Evolutionary conservation across 805 yeast species (phyloP), one percentile per base, ranked within the genome.

Genomic region (Pichia eremophila): DNA sequence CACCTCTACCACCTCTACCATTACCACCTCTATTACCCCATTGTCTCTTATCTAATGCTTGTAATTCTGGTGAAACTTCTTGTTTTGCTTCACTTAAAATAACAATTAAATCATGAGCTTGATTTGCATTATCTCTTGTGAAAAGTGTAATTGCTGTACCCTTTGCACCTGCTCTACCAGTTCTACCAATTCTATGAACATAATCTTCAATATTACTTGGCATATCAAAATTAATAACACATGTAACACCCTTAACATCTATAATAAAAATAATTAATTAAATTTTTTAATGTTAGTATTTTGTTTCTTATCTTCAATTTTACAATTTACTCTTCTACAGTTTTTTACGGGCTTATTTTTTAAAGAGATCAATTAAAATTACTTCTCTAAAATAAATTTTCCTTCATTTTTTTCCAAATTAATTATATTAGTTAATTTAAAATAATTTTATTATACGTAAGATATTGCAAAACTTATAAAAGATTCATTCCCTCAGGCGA

Each of bases 121-220:
- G 78, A 71, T 84, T 80, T 59, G 87, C 73, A 75, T 89, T 87
- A 56, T 75, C 90, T 55, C 80, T 85, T 50, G 97, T 88, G 78
- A 93, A 93, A 68, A 91, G 80, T 9, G 98, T 87, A 56, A 89
- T 79, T 47, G 99, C 97, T 53, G 93, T 90, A 78, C 99, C 99
- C 53, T 77, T 75, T 53, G 89, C 82, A 68, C 98, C 98, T 57
- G 97, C 99, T 79, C 99, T 88, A 68, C 99, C 99, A 55, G 99
- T 90, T 80, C 97, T 90, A 70, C 99, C 99, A 64, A 91, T 93
- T 74, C 99, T 82, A 70, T 91, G 99, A 54, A 91, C 97, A 68
- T 91, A 91, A 73, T 93, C 98, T 76, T 93, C 99, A 65, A 90
- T 87, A 72, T 91, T 91, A 70, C 87, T 89, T 64, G 99, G 98